Evolutionary conservation across 2,329 filamentous ascomycete species (phyloP).

Genomic region (Ophiostoma montium): DNA sequence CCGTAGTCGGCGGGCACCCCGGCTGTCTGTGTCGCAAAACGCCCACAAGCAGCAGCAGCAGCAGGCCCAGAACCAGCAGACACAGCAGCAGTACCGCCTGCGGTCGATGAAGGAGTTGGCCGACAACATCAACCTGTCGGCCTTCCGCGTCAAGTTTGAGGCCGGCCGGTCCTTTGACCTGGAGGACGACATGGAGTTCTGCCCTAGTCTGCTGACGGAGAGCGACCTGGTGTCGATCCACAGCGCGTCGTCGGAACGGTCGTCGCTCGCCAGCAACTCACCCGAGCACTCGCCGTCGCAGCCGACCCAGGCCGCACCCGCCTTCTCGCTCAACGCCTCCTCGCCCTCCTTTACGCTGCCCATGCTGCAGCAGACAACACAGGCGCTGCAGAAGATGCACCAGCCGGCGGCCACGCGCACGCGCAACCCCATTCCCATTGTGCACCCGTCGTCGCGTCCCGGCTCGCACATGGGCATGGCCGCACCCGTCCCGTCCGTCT

Average conservation of each 20-base stretch:
- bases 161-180: slow-evolving; percentile 87
- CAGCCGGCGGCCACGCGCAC: slow-evolving; percentile 80
- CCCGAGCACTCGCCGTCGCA: slow-evolving; percentile 84
- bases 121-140: slow-evolving; percentile 59
- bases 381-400: slow-evolving; percentile 54
- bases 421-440: slow-evolving; percentile 93
- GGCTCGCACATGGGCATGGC: slow-evolving; percentile 77
- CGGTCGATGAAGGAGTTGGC: slow-evolving; percentile 76
- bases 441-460: slow-evolving; percentile 50
- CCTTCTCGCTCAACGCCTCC: slow-evolving; percentile 57
- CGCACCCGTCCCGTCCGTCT: slow-evolving; percentile 59
- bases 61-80: slow-evolving; percentile 48
- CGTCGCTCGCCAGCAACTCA: slow-evolving; percentile 86
- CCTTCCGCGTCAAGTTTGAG: slow-evolving; percentile 80
- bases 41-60: slow-evolving; percentile 49
- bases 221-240: slow-evolving; percentile 76
- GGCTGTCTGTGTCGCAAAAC: slow-evolving; percentile 67
- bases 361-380: slow-evolving; percentile 44
- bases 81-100: slow-evolving; percentile 60
- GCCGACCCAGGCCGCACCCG: slow-evolving; percentile 61
- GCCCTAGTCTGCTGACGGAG: slow-evolving; percentile 81
- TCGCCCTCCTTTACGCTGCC: slow-evolving; percentile 54
- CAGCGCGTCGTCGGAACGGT: slow-evolving; percentile 79
- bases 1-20: slow-evolving; percentile 71
- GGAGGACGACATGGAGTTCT: slow-evolving; percentile 93